Evolutionary conservation across 345 rosid genomes (phyloP).

Genomic region (Schrenkiella parvula): DNA sequence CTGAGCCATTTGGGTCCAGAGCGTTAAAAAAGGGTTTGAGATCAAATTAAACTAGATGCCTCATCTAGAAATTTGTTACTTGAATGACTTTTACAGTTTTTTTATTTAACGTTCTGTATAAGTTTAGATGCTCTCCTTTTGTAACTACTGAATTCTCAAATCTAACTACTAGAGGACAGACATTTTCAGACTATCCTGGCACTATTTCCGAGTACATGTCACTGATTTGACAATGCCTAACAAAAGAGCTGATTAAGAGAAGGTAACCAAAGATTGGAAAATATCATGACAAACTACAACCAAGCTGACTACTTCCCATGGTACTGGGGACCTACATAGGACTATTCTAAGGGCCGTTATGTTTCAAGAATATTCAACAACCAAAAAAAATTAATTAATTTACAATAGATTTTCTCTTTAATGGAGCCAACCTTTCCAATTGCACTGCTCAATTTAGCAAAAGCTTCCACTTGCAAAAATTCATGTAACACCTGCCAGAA

Average conservation of each 20-base stretch:
- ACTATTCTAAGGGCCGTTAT: background rate
- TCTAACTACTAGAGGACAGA: background rate
- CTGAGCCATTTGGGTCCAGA: background rate
- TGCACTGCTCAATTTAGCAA: slow-evolving; percentile 72
- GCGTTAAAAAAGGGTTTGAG: background rate
- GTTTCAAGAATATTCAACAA: slow-evolving; percentile 5
- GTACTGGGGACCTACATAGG: slow-evolving; percentile 9
- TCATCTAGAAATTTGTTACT: background rate
- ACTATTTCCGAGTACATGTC: background rate
- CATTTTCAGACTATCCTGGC: slow-evolving; percentile 1
- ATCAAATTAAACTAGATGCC: slow-evolving; percentile 1
- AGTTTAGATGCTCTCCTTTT: background rate
- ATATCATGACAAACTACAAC: background rate
- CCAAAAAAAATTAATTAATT: slow-evolving; percentile 3
- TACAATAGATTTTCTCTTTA: background rate
- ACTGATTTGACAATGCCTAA: background rate
- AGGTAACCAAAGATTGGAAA: background rate
- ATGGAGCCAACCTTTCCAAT: slow-evolving; percentile 67
- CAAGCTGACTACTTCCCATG: slow-evolving; percentile 12
- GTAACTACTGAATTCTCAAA: background rate
- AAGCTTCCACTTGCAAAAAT: slow-evolving; percentile 93
- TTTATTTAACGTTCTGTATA: background rate
- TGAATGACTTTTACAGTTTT: background rate
- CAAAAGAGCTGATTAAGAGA: background rate
- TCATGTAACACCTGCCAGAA: slow-evolving; percentile 59